A percentile compares a stretch with the other conserved stretches of the same genome.
Conservation (phyloP, 768 basidiomycete species). For the Tephrocybe sp. region DNA sequence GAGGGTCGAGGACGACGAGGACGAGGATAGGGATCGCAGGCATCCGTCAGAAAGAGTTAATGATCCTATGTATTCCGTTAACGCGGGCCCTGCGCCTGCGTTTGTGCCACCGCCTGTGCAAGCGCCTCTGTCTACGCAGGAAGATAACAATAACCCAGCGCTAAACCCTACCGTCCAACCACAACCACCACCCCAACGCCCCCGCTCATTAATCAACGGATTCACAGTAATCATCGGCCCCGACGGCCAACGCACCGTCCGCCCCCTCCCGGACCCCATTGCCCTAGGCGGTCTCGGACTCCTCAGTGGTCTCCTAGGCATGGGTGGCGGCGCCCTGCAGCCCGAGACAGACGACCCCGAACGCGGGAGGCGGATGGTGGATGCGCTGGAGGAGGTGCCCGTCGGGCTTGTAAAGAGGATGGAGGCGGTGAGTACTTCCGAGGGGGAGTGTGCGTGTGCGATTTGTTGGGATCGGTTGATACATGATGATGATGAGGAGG, state of each 20-base stretch:
- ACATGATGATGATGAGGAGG: conserved; percentile 36
- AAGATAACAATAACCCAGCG: neutral
- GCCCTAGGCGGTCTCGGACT: conserved; percentile 8
- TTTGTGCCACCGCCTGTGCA: conserved; percentile 3
- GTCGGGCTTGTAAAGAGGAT: conserved; percentile 63
- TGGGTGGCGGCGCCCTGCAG: conserved; percentile 1
- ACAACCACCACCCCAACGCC: neutral
- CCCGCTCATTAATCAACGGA: conserved; percentile 11
- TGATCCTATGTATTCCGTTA: conserved; percentile 20
- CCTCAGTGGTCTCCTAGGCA: conserved; percentile 20
- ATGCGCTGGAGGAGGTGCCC: conserved; percentile 65
- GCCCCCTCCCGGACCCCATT: conserved; percentile 11
- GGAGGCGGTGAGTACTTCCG: conserved; percentile 42
- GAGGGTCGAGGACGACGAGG: conserved; percentile 60
- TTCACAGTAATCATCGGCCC: conserved; percentile 21
- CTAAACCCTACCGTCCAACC: neutral
- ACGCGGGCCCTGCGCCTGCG: neutral
- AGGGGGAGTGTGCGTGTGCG: conserved; percentile 54
- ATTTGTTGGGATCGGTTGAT: conserved; percentile 75
- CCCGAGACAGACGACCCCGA: conserved; percentile 58
- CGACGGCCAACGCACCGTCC: conserved; percentile 16
- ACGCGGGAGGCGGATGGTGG: conserved; percentile 60
- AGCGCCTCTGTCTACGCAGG: neutral
- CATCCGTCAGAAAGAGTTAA: conserved; percentile 60
- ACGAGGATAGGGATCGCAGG: conserved; percentile 58